Evolutionary conservation across 257 asterid species (phyloP), one percentile per base, ranked within the genome.

Genomic region (Solanum ossicruentum): DNA sequence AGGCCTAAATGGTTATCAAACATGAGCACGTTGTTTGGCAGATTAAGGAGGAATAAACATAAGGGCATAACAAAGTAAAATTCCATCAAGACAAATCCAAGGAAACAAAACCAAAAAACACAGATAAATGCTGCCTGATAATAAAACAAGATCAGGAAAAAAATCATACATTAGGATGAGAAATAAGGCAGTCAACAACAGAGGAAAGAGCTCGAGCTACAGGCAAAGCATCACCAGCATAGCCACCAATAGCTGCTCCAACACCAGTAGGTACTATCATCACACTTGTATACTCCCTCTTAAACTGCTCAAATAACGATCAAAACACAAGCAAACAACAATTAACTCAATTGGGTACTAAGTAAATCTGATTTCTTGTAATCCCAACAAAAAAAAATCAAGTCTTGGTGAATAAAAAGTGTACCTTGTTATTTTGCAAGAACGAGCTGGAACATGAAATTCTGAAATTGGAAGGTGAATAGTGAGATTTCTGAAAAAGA

Each of bases 221-320:
- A 5, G 99, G 98, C 89, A 95, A 86, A 86, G 99, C 98, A 87
- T 95, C 98, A 12, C 99, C 98, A 5, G 99, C 99, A 83, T 92
- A 95, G 55, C 99, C 99, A 84, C 99, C 98, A 88, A 95, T 93
- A 3, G 93, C 94, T 41, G 98, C 99, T 65, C 98, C 99, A 8
- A 95, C 94, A 67, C 99, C 98, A 12, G 99, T 94, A 12, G 98
- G 99, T 86, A 95, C 96, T 86, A 95, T 94, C 98, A 95, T 88
- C 87, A 95, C 98, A 86, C 97, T 95, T 54, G 98, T 93, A 87
- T 95, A 95, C 17, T 92, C 80, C 88, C 95, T 91, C 93, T 90
- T 93, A 79, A 91, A 91, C 97, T 91, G 92, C 82, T 83, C 81
- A 52, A 80, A 84, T 15, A 45, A 72, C 28, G 47, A 71, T 47